Percentiles rank a stretch among this genome's conserved stretches.
Evolutionary conservation across 345 rosid genomes (phyloP).

Genomic region (Linum usitatissimum): DNA sequence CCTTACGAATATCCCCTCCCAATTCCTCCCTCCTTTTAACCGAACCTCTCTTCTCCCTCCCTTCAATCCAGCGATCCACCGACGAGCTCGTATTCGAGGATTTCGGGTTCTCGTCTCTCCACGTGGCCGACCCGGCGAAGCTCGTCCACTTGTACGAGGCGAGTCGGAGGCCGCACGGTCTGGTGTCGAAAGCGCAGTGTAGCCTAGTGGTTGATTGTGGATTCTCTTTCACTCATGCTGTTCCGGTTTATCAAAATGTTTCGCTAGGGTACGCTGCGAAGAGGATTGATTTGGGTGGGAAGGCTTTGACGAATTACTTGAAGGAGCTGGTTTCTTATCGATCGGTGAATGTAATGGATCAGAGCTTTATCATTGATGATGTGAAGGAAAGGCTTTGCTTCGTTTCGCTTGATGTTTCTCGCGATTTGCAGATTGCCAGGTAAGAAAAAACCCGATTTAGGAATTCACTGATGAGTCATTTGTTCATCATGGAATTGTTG

Average conservation of each 20-base stretch:
- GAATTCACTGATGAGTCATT: not conserved
- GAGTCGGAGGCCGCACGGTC: slow-evolving; percentile 44
- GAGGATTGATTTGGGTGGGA: slow-evolving; percentile 84
- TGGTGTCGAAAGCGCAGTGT: slow-evolving; percentile 54
- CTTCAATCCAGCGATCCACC: slow-evolving; percentile 65
- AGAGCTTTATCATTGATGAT: slow-evolving; percentile 76
- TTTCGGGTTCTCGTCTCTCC: slow-evolving; percentile 60
- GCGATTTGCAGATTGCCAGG: slow-evolving; percentile 62
- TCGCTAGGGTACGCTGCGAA: slow-evolving; percentile 59
- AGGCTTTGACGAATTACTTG: slow-evolving; percentile 82
- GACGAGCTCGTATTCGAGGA: slow-evolving; percentile 92
- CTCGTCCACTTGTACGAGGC: slow-evolving; percentile 83
- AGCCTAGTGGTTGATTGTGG: slow-evolving; percentile 88
- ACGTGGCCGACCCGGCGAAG: slow-evolving; percentile 55
- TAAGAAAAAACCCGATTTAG: not conserved
- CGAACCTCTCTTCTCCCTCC: slow-evolving; percentile 58
- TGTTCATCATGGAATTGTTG: not conserved
- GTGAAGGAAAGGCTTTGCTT: slow-evolving; percentile 91
- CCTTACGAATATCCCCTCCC: slow-evolving; percentile 42
- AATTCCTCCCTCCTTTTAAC: slow-evolving; percentile 68
- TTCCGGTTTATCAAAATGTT: slow-evolving; percentile 67
- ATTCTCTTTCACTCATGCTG: slow-evolving; percentile 78
- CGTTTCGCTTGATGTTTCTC: slow-evolving; percentile 65
- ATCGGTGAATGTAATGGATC: slow-evolving; percentile 70
- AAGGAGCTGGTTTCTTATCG: slow-evolving; percentile 83